Evolutionary conservation across 2,329 filamentous ascomycete genomes (phyloP), one percentile per base, ranked within the genome.

Genomic region (Xylariales sp.): DNA sequence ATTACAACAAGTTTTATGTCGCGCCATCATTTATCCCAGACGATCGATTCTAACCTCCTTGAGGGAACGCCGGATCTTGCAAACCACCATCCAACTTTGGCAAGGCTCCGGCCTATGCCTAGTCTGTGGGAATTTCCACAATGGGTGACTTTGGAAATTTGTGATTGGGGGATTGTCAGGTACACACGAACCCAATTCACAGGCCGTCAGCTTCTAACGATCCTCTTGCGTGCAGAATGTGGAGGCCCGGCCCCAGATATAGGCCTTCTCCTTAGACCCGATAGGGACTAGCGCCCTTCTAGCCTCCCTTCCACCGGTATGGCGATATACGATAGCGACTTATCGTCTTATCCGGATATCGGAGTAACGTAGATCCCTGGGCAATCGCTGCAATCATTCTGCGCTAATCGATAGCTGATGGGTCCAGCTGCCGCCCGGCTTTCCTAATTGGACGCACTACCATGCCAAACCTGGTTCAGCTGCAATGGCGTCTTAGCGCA

Each of bases 391-490:
- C 23, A 16, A 36, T 48, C 5, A 12, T 46, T 14, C 23, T n/a
- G 16, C 12, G 39, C 45, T 61, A 63, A 63, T 60, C 64, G 60
- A 58, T 56, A 49, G 62, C 48, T 52, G 58, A 65, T 64, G 63
- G 63, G 52, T 52, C 59, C 45, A 64, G 63, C 59, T 53, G 63
- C 23, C 30, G 52, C 46, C 23, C 30, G 54, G 48, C 28, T 39
- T 48, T 48, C 39, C 65, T 64, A 61, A 70, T 70, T 70, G 68
- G 68, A 16, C 10, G 57, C 62, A 56, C 45, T 34, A 36, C 34
- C 52, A 45, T 50, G 18, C 28, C 32, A 14, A 34, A 28, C 55
- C 48, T 43, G 45, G 34, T 18, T 63, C 68, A 70, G 68, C 68
- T 68, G 52, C 62, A 59, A 50, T 43, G 32, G 43, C 55, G 57